Evolutionary conservation across 2,329 filamentous ascomycete species (phyloP), one percentile per base, ranked within the genome.

Genomic region (Mycogone perniciosa): DNA sequence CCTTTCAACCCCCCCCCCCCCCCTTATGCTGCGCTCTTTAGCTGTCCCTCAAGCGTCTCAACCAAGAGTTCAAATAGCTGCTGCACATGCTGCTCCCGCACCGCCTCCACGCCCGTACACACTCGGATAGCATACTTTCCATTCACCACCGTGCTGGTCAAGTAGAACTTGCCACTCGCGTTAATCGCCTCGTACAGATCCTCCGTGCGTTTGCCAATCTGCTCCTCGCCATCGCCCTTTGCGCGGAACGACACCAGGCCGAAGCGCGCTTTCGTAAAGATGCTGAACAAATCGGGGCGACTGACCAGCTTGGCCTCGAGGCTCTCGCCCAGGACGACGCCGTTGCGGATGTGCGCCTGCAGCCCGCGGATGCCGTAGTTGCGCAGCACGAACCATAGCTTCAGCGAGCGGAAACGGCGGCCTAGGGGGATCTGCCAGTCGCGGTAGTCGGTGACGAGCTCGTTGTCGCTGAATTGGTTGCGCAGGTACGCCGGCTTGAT

Each of bases 391-490:
- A 96, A 96, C 92, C 92, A 97, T 56, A 96, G 84, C 73, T 97
- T 97, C 52, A 97, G 71, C 3, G 86, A 83, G 54, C 92, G 80
- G 77, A 97, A 97, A 11, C 92, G 79, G 3, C 92, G 78, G 7
- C 92, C 92, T 0, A 97, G 82, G 0, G 92, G 90, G 61, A 97
- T 95, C 71, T 96, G 90, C 92, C 92, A 97, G 75, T 97, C 91
- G 43, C 92, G 82, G 73, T 96, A 96, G 69, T 97, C 92, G 27
- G 89, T 96, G 1, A 96, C 92, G 2, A 92, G 77, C 0, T 89
- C 90, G 35, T 79, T 81, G 60, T 93, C 89, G 4, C 86, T 88
- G 71, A 85, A 89, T 4, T 81, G 73, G 69, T 96, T 96, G 56
- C 84, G 70, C 30, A 96, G 81, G 72, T 95, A 96, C 4, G 85